These are phyloP conservation scores for Ceratobasidium sp. DNA, from an alignment of 1,284 basidiomycete species.

Conservation along the genomic window DNA sequence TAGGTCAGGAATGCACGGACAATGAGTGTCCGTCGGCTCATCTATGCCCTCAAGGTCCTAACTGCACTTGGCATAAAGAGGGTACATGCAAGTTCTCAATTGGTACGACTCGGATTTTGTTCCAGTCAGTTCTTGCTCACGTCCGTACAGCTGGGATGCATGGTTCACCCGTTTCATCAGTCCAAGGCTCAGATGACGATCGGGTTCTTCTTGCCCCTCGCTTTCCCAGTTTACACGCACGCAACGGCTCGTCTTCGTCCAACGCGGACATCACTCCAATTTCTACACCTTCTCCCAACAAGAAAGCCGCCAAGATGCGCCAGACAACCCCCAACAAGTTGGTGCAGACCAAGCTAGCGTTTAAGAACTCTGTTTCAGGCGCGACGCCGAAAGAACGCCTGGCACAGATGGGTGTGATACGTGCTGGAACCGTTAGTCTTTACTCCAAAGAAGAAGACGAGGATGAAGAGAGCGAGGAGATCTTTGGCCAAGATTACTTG, in stretches of 20 bases:
- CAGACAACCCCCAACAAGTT: neutral
- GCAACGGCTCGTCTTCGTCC: slow-evolving; percentile 17
- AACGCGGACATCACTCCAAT: slow-evolving; percentile 5
- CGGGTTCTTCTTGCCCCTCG: slow-evolving; percentile 12
- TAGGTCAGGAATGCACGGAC: slow-evolving; percentile 54
- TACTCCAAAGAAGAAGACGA: neutral
- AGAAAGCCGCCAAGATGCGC: neutral
- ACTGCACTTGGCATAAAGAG: slow-evolving; percentile 53
- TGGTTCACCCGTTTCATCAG: slow-evolving; percentile 1
- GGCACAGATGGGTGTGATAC: slow-evolving; percentile 30
- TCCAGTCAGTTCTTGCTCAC: neutral
- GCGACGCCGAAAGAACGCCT: slow-evolving; percentile 12
- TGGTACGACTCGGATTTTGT: slow-evolving; percentile 46
- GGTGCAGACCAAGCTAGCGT: slow-evolving; percentile 16
- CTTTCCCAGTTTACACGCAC: neutral
- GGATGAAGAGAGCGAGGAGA: neutral
- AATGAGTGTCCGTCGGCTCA: slow-evolving; percentile 48
- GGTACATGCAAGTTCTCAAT: slow-evolving; percentile 56
- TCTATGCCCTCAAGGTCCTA: slow-evolving; percentile 50
- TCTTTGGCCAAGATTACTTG: neutral
- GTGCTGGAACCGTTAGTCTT: neutral
- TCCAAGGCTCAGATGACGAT: slow-evolving; percentile 14
- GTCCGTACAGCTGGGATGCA: slow-evolving; percentile 26
- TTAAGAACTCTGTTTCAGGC: slow-evolving; percentile 31
- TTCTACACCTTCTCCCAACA: neutral